phyloP scores from a whole-genome alignment of 2,329 filamentous ascomycete genomes.

The Epichloe gansuensis region DNA sequence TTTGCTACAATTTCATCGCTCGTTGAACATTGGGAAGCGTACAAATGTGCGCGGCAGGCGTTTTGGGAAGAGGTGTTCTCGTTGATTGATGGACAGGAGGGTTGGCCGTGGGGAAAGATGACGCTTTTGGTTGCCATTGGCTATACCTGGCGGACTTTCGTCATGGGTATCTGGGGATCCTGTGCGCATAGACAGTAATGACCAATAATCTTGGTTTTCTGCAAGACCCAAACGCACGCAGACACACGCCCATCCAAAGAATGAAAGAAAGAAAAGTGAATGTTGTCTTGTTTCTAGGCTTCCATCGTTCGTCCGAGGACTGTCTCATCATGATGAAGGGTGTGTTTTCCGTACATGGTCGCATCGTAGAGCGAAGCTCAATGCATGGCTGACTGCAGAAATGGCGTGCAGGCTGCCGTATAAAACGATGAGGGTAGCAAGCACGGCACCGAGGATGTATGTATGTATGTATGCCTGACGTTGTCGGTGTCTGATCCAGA shows the following conservation, averaged over 20 bases:
- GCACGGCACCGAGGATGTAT: background rate
- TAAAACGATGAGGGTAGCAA: background rate
- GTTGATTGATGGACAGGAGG: background rate
- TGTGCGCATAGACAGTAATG: no score
- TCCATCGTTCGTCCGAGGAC: no score
- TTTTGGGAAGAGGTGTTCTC: background rate
- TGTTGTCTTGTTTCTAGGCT: no score
- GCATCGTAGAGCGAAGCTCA: background rate
- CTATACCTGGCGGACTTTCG: no score
- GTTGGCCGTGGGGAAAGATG: no score
- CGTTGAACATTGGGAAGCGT: background rate
- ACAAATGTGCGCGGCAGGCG: slow-evolving; percentile 1
- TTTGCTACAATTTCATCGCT: background rate
- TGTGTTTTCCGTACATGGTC: background rate
- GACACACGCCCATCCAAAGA: no score
- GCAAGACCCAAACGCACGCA: no score
- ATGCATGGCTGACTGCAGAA: slow-evolving; percentile 1
- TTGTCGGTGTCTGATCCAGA: background rate
- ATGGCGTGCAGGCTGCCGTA: slow-evolving; percentile 1
- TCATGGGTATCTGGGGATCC: no score
- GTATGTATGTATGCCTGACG: background rate
- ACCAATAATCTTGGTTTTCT: no score
- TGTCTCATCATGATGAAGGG: background rate
- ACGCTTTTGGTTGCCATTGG: no score
- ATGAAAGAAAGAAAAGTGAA: no score